These are phyloP conservation scores for Candida alai DNA, from an alignment of 805 yeast species.

Conservation along the genomic window DNA sequence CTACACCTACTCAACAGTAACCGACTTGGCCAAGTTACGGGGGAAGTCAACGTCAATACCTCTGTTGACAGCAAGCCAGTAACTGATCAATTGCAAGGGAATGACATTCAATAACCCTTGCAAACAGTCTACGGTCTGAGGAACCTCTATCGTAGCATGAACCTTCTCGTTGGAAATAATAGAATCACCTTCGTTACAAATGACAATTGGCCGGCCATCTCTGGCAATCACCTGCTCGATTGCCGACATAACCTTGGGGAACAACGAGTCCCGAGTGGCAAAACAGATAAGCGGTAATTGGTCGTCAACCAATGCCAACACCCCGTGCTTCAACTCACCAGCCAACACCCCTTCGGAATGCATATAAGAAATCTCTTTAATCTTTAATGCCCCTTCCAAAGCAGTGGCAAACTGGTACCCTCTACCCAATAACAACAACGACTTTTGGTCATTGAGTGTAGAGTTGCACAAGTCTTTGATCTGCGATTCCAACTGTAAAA, in stretches of 20 bases:
- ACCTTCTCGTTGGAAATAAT: constrained; percentile 53
- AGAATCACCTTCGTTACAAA: constrained; percentile 79
- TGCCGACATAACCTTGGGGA: constrained; percentile 94
- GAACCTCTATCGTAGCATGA: constrained; percentile 79
- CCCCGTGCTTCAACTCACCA: constrained; percentile 98
- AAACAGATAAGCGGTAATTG: constrained; percentile 90
- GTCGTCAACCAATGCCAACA: constrained; percentile 92
- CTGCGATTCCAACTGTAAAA: constrained; percentile 65
- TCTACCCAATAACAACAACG: constrained; percentile 88
- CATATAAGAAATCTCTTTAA: constrained; percentile 97
- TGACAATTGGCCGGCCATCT: constrained; percentile 92
- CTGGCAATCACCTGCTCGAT: constrained; percentile 96
- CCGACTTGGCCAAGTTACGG: constrained; percentile 96
- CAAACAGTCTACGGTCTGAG: constrained; percentile 93
- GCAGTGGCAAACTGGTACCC: constrained; percentile 98
- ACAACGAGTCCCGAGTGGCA: constrained; percentile 93
- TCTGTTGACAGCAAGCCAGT: constrained; percentile 92
- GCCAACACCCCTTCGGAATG: constrained; percentile 99
- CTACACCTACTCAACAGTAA: constrained; percentile 78
- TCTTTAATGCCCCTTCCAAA: constrained; percentile 95
- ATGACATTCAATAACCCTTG: constrained; percentile 94
- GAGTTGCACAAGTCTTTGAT: constrained; percentile 73
- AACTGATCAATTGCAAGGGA: constrained; percentile 93
- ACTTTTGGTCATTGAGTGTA: constrained; percentile 75
- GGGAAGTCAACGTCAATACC: constrained; percentile 99